Base-by-base conservation (phyloP, 129 eudicot species). In the Oenanthe sinensis region DNA sequence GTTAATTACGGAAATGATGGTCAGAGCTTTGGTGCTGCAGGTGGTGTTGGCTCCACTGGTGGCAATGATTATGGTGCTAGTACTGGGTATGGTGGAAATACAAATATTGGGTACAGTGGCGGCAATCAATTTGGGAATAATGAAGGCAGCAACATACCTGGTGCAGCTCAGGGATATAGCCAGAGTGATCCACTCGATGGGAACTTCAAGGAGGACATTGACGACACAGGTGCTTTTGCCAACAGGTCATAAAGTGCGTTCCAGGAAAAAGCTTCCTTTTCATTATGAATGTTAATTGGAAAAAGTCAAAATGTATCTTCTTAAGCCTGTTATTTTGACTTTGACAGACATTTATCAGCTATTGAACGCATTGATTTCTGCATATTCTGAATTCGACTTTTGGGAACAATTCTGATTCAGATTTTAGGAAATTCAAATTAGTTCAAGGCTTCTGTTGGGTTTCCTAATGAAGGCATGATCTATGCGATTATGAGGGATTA, bases 141-240 rank as follows among this genome's bases (percentile, higher is more conserved):
- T 71, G 52, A 22, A 42, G 28, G 54, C 52, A 72, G 37, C 75
- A 71, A 71, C 52, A 11, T 44, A 5, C 52, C 36, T 43, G 76
- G 3, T 40, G 37, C 33, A 4, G 28, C 37, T 44, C 36, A 72
- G 54, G 76, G 36, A 20, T 73, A 20, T 24, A 44, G 77, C 39
- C 77, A 73, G 58, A 81, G 2, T 69, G 83, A 58, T 40, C 87
- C 73, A 28, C 45, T 43, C 30, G 90, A 85, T 46, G 91, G 85
- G 76, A 83, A 82, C 78, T 87, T 71, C 81, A 73, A 83, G 78
- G 88, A 82, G 26, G 90, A 84, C 73, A 75, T 58, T 69, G 91
- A 84, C 44, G 86, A 79, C 75, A 78, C 89, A 68, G 85, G 81
- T 77, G 87, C 84, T 73, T 90, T 77, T 78, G 89, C 93, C 77